These are phyloP conservation scores for Hypoxylon intermedium DNA, from an alignment of 495 filamentous ascomycete genomes.

Conservation along the genomic window DNA sequence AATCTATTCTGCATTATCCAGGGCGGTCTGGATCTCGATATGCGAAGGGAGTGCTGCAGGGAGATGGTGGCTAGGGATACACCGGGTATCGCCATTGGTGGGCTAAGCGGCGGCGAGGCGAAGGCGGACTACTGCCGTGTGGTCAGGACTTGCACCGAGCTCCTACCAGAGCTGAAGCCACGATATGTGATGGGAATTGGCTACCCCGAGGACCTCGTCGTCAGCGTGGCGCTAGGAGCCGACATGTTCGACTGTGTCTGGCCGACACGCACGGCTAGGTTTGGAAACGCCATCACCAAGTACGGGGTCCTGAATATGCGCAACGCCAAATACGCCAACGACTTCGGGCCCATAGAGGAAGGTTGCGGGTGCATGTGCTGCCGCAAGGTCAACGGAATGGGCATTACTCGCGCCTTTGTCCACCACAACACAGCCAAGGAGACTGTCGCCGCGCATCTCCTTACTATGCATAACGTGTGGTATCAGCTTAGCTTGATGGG, in stretches of 20 bases:
- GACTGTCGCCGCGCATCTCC: constrained; percentile 91
- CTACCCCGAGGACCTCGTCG: constrained; percentile 93
- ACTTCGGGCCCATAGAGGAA: constrained; percentile 83
- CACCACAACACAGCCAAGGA: constrained; percentile 93
- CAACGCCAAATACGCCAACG: constrained; percentile 73
- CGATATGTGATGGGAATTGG: constrained; percentile 99
- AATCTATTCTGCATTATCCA: constrained; percentile 99
- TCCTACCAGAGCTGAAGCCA: constrained; percentile 89
- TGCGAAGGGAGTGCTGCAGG: constrained; percentile 80
- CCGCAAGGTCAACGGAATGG: constrained; percentile 72
- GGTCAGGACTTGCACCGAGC: constrained; percentile 81
- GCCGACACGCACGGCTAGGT: constrained; percentile 95
- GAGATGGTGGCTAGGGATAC: constrained; percentile 93
- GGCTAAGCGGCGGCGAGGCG: constrained; percentile 81
- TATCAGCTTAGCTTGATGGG: constrained; percentile 86
- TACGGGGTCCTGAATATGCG: constrained; percentile 83
- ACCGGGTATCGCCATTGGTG: constrained; percentile 95
- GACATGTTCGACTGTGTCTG: constrained; percentile 99
- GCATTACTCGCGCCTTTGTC: constrained; percentile 86
- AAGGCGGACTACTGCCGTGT: constrained; percentile 66
- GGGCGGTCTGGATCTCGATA: constrained; percentile 88
- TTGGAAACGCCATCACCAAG: constrained; percentile 90
- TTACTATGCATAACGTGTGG: constrained; percentile 95
- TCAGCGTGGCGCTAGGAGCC: constrained; percentile 89
- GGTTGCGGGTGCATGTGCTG: constrained; percentile 84